Base-by-base conservation (phyloP, 352 stramenopile genomes). In the Phytophthora pseudosyringae region DNA sequence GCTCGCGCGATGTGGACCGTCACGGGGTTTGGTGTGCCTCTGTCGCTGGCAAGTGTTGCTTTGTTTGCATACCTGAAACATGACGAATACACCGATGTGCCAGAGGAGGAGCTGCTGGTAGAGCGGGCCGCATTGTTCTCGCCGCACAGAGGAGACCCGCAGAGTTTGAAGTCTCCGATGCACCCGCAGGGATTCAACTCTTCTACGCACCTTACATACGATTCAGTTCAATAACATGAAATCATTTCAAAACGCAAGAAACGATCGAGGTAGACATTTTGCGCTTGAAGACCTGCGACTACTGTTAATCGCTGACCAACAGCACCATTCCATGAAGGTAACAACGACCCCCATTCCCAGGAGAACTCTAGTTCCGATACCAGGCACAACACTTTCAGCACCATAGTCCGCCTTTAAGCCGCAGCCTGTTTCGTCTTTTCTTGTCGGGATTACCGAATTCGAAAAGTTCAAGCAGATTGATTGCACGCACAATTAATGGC, bases 61-160 rank as follows among this genome's bases (percentile, higher is more conserved):
- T 21, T 78, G 16, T 93, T 91, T 49, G 78, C 79, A 25, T 84
- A 78, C 47, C 60, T 89, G 39, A 91, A 90, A 73, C 71, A 78
- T n/a, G 53, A 73, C 26, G 66, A 80, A 39, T 35, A 40, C 0
- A 41, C 40, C 43, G 36, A 39, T 28, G 29, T 59, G 28, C 32
- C 35, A 2, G 31, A 65, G 8, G 65, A 61, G 29, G 65, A 73
- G 10, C 6, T 73, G 2, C 18, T 69, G 40, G 33, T 36, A 43
- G 65, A 73, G 21, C 46, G 39, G 15, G 65, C 59, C 25, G 65
- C 59, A 8, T 25, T 73, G 5, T 69, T 73, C 16, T 73, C 65
- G 40, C 65, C 65, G 5, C 65, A 73, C 25, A 57, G 59, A 38
- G 59, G 65, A 39, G 59, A 69, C 32, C 45, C 51, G 36, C 65